phyloP scores from a whole-genome alignment of 2,329 filamentous ascomycete species.

The Talaromyces marneffei region DNA sequence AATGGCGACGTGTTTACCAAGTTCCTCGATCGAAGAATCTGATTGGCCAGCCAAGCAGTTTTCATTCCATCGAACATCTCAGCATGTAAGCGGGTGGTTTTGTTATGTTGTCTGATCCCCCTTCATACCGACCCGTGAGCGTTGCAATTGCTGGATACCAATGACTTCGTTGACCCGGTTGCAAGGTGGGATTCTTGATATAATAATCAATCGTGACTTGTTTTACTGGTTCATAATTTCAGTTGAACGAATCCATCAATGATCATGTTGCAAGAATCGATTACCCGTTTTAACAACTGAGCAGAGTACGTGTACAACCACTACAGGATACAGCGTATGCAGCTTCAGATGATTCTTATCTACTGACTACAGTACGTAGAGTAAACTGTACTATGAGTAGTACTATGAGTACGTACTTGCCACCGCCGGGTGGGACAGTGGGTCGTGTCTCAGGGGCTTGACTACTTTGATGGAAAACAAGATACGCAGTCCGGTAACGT shows the following conservation, averaged over 20 bases:
- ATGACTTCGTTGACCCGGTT: slow-evolving; percentile 7
- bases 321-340: neutral
- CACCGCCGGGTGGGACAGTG: slow-evolving; percentile 8
- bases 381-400: too few species aligned
- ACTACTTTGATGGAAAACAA: neutral
- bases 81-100: neutral
- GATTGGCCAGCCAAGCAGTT: neutral
- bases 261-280: neutral
- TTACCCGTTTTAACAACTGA: neutral
- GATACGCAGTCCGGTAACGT: neutral
- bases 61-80: slow-evolving; percentile 1
- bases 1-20: neutral
- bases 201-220: neutral
- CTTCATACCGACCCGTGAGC: slow-evolving; percentile 2
- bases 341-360: neutral
- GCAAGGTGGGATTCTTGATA: neutral
- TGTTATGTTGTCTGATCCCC: neutral
- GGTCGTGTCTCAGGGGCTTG: slow-evolving; percentile 15
- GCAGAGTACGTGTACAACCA: neutral
- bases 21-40: neutral
- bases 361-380: too few species aligned
- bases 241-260: neutral
- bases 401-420: neutral
- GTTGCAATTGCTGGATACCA: neutral
- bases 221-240: neutral